Conservation (phyloP, 2,329 filamentous ascomycete genomes). For the Diaporthe velutina region DNA sequence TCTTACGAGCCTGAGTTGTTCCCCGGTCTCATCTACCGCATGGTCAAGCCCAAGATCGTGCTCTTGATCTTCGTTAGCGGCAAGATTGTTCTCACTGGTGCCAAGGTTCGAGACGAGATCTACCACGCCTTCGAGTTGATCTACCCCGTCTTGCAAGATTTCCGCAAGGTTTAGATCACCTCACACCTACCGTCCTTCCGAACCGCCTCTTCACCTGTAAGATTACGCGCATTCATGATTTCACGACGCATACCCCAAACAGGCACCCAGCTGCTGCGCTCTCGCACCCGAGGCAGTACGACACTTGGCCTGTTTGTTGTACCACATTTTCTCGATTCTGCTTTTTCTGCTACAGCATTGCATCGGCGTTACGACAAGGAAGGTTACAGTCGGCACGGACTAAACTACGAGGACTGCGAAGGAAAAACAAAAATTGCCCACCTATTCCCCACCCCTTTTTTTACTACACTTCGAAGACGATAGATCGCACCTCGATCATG, state of each 20-base stretch:
- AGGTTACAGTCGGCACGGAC: constrained; percentile 39
- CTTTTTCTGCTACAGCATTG: constrained; percentile 42
- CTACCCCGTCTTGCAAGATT: constrained; percentile 89
- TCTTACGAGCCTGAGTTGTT: constrained; percentile 99
- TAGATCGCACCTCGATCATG: constrained; percentile 44
- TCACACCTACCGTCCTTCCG: not conserved
- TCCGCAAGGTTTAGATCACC: constrained; percentile 66
- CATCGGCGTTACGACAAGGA: constrained; percentile 65
- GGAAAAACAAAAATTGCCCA: constrained; percentile 47
- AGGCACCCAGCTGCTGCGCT: constrained; percentile 34
- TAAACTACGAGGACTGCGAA: constrained; percentile 41
- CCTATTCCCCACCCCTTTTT: constrained; percentile 28
- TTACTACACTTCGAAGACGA: constrained; percentile 38
- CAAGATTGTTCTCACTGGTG: constrained; percentile 97
- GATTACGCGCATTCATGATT: constrained; percentile 56
- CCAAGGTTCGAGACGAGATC: constrained; percentile 98
- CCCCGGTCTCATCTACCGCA: constrained; percentile 99
- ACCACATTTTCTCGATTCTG: constrained; percentile 37
- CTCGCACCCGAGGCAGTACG: constrained; percentile 28
- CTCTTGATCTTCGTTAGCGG: constrained; percentile 97
- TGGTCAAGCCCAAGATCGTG: constrained; percentile 99
- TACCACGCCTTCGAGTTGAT: constrained; percentile 98
- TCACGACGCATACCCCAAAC: constrained; percentile 52
- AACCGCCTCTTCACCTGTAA: constrained; percentile 37
- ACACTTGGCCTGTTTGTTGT: constrained; percentile 43